Evolutionary conservation across 2,329 filamentous ascomycete genomes (phyloP), one percentile per base, ranked within the genome.

Genomic region (Diaporthe sp.): DNA sequence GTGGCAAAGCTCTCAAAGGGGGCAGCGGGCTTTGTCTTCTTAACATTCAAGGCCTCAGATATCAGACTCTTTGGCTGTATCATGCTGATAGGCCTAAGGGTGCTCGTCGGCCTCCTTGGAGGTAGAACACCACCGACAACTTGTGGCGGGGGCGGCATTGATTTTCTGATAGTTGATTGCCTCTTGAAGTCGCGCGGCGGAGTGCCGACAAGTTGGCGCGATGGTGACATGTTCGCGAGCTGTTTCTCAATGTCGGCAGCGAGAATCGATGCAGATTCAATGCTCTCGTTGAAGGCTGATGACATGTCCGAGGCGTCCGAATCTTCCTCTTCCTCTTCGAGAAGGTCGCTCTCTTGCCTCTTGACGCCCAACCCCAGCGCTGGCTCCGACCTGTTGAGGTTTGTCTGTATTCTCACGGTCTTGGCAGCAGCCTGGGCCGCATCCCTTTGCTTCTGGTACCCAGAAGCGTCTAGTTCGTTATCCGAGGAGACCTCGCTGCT

Each of bases 401-500:
- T 87, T 12, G 87, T 84, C 12, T 92, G 85, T 35, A 90, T 80
- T 78, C 87, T 88, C 73, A 86, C 86, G 17, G 86, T 84, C 79
- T 87, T 89, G 33, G 90, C 87, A 10, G 89, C 90, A 47, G 90
- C 88, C 60, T 89, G 88, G 1, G 90, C 87, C 2, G 89, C 90
- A 75, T 93, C 90, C 64, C 90, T 87, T 75, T 92, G 90, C 77
- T 88, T 89, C 77, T 92, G 91, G 79, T 92, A 93, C 1, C 88
- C 88, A 0, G 91, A 89, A 0, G 91, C 88, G 78, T 95, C 93
- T 60, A 94, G 89, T 79, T 96, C 94, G 78, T 95, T 95, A 76
- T 96, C 94, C 0, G 94, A 96, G 0, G 94, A 96, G 78, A 96
- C 91, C 78, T 96, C 94, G 79, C 93, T 95, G 83, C 93, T 95